Evolutionary conservation across 805 yeast genomes (phyloP).

Genomic region (Debaryomyces tyrocola): DNA sequence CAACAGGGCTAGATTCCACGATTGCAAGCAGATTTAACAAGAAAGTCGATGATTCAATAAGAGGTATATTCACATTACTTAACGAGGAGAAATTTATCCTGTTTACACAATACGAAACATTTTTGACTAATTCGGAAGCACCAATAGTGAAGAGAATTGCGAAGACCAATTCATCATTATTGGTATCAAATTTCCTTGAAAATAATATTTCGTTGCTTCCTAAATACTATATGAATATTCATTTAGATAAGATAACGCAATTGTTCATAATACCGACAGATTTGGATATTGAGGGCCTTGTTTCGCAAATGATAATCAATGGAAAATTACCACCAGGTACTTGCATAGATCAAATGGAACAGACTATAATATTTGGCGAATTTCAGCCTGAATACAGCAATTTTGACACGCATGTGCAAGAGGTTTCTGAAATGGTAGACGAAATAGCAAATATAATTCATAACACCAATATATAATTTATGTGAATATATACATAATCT

Average conservation of each 20-base stretch:
- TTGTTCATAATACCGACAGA: slow-evolving; percentile 15
- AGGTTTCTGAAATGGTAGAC: slow-evolving; percentile 26
- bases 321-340: slow-evolving; percentile 30
- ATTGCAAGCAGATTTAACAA: neutral
- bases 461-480: neutral
- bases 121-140: slow-evolving; percentile 8
- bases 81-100: neutral
- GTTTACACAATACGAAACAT: slow-evolving; percentile 9
- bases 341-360: slow-evolving; percentile 33
- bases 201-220: slow-evolving; percentile 31
- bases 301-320: slow-evolving; percentile 34
- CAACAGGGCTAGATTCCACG: neutral
- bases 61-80: neutral
- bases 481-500: neutral
- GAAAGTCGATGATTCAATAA: neutral
- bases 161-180: slow-evolving; percentile 1
- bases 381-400: slow-evolving; percentile 5
- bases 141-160: slow-evolving; percentile 1
- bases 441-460: slow-evolving; percentile 10
- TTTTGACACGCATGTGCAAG: slow-evolving; percentile 26
- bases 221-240: slow-evolving; percentile 28
- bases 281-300: slow-evolving; percentile 23
- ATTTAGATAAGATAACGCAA: slow-evolving; percentile 15
- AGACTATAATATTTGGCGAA: slow-evolving; percentile 22
- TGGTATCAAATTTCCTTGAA: slow-evolving; percentile 24